Conservation (phyloP, 1,284 basidiomycete species). For the Leccinum pachyderme region DNA sequence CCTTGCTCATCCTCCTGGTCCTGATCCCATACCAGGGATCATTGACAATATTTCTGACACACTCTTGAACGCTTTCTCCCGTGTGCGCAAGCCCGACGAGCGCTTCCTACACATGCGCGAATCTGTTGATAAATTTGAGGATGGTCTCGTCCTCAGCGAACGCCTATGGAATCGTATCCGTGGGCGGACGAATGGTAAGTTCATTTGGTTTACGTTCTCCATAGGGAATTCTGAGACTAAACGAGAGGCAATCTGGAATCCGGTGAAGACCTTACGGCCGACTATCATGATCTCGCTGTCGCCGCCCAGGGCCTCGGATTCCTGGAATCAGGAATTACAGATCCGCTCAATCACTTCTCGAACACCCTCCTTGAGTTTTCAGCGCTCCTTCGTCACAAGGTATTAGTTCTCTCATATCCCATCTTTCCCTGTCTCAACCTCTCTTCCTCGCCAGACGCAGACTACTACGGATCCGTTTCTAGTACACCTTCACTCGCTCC, state of each 20-base stretch:
- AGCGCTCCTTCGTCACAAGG: conserved; percentile 77
- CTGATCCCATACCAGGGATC: conserved; percentile 76
- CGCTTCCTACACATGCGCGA: conserved; percentile 92
- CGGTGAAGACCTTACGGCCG: conserved; percentile 87
- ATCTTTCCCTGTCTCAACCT: conserved; percentile 1
- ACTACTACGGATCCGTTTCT: conserved; percentile 87
- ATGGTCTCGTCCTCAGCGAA: conserved; percentile 80
- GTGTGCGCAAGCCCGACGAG: conserved; percentile 95
- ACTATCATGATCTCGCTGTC: conserved; percentile 96
- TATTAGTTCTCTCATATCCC: conserved; percentile 27
- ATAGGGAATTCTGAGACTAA: conserved; percentile 67
- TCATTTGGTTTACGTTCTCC: conserved; percentile 23
- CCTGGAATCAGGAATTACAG: conserved; percentile 96
- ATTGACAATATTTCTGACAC: conserved; percentile 96
- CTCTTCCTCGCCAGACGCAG: conserved; percentile 59
- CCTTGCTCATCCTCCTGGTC: conserved; percentile 81
- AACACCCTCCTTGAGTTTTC: conserved; percentile 94
- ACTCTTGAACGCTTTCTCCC: conserved; percentile 91
- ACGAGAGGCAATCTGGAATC: conserved; percentile 76
- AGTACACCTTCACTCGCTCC: conserved; percentile 83
- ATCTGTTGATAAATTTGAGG: conserved; percentile 92
- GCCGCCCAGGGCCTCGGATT: conserved; percentile 96
- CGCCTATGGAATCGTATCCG: conserved; percentile 75
- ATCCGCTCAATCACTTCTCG: conserved; percentile 94
- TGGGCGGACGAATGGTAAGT: conserved; percentile 82